A percentile compares a stretch with the other conserved stretches of the same genome.
Evolutionary conservation across 371 early-diverging fungal genomes (phyloP).

Genomic region (Circinella umbellata): DNA sequence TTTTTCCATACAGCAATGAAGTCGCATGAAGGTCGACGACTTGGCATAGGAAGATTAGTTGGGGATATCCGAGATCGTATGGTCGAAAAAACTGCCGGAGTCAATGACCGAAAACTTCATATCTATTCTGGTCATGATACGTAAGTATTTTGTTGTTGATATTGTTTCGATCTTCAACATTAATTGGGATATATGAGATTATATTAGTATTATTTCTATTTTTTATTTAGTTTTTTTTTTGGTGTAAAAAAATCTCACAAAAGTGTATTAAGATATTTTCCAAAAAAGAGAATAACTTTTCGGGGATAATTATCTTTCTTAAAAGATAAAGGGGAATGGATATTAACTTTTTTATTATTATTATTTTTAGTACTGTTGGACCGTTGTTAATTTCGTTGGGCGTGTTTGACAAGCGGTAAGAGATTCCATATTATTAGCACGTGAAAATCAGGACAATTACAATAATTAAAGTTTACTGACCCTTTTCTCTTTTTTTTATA

Average conservation of each 20-base stretch:
- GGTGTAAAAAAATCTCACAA: too few species aligned
- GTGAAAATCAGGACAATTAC: slow-evolving; percentile 1
- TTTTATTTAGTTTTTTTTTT: too few species aligned
- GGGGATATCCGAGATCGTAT: slow-evolving; percentile 58
- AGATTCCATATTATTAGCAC: neutral
- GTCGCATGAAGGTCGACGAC: slow-evolving; percentile 42
- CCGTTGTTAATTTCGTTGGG: slow-evolving; percentile 67
- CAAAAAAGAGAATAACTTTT: too few species aligned
- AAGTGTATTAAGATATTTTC: too few species aligned
- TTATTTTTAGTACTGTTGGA: slow-evolving; percentile 58
- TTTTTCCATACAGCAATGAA: slow-evolving; percentile 45
- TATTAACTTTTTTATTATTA: neutral
- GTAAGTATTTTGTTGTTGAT: slow-evolving; percentile 29
- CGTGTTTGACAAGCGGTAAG: slow-evolving; percentile 53
- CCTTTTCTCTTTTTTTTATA: neutral
- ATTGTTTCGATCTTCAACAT: neutral
- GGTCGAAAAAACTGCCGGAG: slow-evolving; percentile 38
- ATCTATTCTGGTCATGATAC: slow-evolving; percentile 84
- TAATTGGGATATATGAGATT: neutral
- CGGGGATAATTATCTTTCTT: too few species aligned
- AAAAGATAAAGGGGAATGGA: neutral
- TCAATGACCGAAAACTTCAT: slow-evolving; percentile 55
- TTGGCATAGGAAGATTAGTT: slow-evolving; percentile 60
- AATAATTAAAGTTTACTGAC: too few species aligned
- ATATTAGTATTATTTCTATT: too few species aligned